Conservation (phyloP, 1,284 basidiomycete species). For the Ustilago tritici region DNA sequence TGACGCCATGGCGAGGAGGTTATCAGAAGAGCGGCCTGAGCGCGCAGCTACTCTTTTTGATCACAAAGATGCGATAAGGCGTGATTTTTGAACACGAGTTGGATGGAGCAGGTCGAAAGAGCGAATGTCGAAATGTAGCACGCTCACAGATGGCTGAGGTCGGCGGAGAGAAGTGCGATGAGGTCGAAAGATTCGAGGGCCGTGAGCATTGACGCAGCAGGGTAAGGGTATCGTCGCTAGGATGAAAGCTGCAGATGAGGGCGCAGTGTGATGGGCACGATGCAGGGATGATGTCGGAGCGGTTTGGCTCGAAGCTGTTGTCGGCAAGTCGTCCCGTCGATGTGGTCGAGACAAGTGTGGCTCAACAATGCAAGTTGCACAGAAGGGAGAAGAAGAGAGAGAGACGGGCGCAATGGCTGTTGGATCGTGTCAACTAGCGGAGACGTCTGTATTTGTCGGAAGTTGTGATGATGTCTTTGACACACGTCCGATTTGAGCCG, state of each 20-base stretch:
- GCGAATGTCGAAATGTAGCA: neutral
- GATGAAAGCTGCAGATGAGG: neutral
- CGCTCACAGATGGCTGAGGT: neutral
- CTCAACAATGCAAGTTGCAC: neutral
- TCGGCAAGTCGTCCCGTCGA: neutral
- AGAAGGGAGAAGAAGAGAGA: neutral
- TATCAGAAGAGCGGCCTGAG: neutral
- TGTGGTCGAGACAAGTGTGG: neutral
- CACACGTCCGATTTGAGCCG: neutral
- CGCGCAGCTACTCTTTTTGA: neutral
- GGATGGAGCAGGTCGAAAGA: neutral
- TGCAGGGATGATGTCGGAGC: neutral
- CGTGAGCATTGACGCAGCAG: neutral
- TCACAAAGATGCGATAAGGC: neutral
- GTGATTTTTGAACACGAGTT: neutral
- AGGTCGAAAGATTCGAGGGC: neutral
- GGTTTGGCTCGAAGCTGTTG: neutral
- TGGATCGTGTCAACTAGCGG: neutral
- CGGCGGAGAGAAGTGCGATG: neutral
- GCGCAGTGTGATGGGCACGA: neutral
- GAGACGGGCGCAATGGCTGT: neutral
- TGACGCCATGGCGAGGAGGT: slow-evolving; percentile 22
- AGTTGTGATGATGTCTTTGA: slow-evolving; percentile 6
- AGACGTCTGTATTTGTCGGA: neutral
- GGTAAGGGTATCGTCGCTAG: neutral